A percentile compares a stretch with the other conserved stretches of the same genome.
These are phyloP conservation scores for Endocarpon pusillum DNA, from an alignment of 495 filamentous ascomycete genomes.

Conservation along the genomic window DNA sequence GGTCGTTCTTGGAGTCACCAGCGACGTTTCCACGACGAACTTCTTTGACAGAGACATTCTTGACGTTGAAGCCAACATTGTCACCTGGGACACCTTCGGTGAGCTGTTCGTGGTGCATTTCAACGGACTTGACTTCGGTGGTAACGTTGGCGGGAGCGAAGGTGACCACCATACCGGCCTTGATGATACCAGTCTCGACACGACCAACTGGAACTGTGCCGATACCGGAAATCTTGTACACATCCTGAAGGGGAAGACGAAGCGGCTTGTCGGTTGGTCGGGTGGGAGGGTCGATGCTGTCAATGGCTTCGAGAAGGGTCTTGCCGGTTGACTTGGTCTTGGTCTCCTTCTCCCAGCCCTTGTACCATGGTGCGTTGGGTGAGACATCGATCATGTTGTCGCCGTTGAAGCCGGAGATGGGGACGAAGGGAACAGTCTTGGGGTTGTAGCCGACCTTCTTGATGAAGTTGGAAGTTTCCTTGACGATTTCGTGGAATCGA, in stretches of 20 bases:
- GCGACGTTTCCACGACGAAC: slow-evolving; percentile 99
- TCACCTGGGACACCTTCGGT: slow-evolving; percentile 89
- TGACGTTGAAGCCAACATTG: slow-evolving; percentile 99
- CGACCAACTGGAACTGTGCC: slow-evolving; percentile 98
- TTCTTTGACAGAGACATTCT: slow-evolving; percentile 99
- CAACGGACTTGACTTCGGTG: slow-evolving; percentile 99
- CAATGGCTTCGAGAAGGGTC: slow-evolving; percentile 98
- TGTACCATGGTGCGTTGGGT: slow-evolving; percentile 98
- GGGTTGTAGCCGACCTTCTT: slow-evolving; percentile 99
- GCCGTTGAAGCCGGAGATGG: slow-evolving; percentile 99
- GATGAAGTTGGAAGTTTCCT: slow-evolving; percentile 99
- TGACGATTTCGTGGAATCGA: slow-evolving; percentile 97
- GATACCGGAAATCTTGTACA: slow-evolving; percentile 99
- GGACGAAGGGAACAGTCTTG: slow-evolving; percentile 94
- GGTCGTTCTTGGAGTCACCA: slow-evolving; percentile 99
- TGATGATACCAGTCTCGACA: slow-evolving; percentile 98
- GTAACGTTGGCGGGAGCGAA: slow-evolving; percentile 90
- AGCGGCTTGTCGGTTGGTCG: slow-evolving; percentile 88
- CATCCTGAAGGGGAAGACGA: slow-evolving; percentile 99
- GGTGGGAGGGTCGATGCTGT: slow-evolving; percentile 81
- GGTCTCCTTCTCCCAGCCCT: slow-evolving; percentile 99
- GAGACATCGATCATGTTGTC: slow-evolving; percentile 98
- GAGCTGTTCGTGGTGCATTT: slow-evolving; percentile 99
- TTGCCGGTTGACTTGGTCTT: slow-evolving; percentile 85
- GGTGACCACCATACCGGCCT: slow-evolving; percentile 87